phyloP scores from a whole-genome alignment of 768 basidiomycete genomes.

The Rhizopogon vulgaris region DNA sequence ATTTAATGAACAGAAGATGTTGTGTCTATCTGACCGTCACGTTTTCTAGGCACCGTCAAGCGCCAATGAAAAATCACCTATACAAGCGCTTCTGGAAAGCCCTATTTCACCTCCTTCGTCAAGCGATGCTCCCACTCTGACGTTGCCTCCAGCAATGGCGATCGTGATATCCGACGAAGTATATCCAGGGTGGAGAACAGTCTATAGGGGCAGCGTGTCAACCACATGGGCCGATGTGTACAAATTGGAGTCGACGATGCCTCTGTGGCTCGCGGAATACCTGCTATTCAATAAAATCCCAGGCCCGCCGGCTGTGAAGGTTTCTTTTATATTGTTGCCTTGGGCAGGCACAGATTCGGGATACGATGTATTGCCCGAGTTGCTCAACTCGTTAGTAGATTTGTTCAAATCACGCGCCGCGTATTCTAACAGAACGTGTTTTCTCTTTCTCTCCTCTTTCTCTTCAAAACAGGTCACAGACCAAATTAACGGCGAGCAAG shows the following conservation, averaged over 20 bases:
- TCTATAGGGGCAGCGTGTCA: slow-evolving; percentile 70
- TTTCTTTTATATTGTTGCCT: slow-evolving; percentile 87
- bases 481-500: slow-evolving; percentile 84
- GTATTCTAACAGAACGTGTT: slow-evolving; percentile 3
- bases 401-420: neutral
- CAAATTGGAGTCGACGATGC: slow-evolving; percentile 70
- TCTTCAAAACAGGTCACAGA: slow-evolving; percentile 52
- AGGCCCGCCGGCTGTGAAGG: slow-evolving; percentile 53
- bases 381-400: slow-evolving; percentile 74
- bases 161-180: slow-evolving; percentile 82
- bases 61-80: slow-evolving; percentile 38
- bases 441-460: too few relatives aligned
- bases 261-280: slow-evolving; percentile 86
- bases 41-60: slow-evolving; percentile 19
- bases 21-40: slow-evolving; percentile 1
- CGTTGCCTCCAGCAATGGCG: slow-evolving; percentile 52
- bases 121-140: slow-evolving; percentile 63
- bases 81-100: slow-evolving; percentile 49
- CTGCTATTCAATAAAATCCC: slow-evolving; percentile 62
- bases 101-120: slow-evolving; percentile 62
- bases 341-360: slow-evolving; percentile 55
- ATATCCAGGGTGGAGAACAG: slow-evolving; percentile 62
- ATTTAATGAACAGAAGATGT: neutral
- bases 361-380: slow-evolving; percentile 63
- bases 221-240: slow-evolving; percentile 48